Conservation (phyloP, 768 basidiomycete genomes). For the Serendipita sp. region DNA sequence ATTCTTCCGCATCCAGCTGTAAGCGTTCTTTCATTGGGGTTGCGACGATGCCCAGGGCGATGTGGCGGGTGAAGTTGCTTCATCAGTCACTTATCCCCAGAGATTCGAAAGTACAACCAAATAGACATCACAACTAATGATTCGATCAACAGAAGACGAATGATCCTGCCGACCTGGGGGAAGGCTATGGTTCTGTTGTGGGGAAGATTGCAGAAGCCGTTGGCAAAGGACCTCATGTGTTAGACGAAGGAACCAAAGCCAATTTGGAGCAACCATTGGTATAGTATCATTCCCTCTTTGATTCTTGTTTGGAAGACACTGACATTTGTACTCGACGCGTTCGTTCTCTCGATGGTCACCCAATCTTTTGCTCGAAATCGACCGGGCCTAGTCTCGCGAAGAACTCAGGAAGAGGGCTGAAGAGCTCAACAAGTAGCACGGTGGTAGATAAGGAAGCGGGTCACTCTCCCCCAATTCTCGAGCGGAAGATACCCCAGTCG, state of each 20-base stretch:
- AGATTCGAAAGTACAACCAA: neutral
- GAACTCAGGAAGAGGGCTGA: constrained; percentile 2
- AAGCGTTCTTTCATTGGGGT: neutral
- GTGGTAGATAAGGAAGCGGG: neutral
- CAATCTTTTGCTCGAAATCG: too few relatives aligned
- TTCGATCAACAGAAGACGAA: neutral
- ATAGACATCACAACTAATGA: neutral
- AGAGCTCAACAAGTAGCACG: constrained; percentile 2
- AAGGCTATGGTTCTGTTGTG: neutral
- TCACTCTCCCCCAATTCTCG: too few relatives aligned
- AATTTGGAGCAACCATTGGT: neutral
- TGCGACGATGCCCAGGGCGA: neutral
- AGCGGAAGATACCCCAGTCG: too few relatives aligned
- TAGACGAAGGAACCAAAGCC: neutral
- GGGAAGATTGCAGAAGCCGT: neutral
- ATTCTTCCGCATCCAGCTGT: constrained; percentile 1
- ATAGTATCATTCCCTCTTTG: neutral
- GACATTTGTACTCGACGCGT: too few relatives aligned
- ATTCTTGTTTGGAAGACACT: neutral
- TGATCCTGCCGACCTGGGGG: neutral
- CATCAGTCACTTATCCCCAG: neutral
- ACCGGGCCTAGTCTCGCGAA: neutral
- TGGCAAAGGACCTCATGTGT: neutral
- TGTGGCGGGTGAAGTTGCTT: neutral
- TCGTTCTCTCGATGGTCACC: too few relatives aligned